phyloP scores from a whole-genome alignment of 2,329 filamentous ascomycete genomes.

The Coniochaeta sp. region DNA sequence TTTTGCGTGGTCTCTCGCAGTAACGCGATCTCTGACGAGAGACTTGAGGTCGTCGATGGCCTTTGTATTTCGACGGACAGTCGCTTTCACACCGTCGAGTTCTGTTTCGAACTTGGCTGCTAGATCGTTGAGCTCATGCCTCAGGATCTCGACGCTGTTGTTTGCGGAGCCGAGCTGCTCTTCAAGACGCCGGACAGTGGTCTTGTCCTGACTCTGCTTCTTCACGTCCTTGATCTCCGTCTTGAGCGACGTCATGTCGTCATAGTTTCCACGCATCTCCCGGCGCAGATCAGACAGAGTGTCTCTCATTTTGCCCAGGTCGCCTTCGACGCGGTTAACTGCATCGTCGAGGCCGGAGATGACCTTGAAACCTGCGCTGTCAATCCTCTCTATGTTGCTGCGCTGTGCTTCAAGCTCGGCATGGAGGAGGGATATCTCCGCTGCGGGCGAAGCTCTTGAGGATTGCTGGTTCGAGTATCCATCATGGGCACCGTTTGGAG shows the following conservation, averaged over 20 bases:
- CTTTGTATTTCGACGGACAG: constrained; percentile 17
- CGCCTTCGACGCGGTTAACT: constrained; percentile 25
- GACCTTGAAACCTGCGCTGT: constrained; percentile 27
- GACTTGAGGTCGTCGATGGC: constrained; percentile 15
- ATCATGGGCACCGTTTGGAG: background rate
- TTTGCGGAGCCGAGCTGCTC: constrained; percentile 16
- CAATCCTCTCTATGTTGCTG: constrained; percentile 28
- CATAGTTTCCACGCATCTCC: constrained; percentile 13
- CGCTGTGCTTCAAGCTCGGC: constrained; percentile 24
- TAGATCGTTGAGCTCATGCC: constrained; percentile 12
- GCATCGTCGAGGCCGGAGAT: constrained; percentile 27
- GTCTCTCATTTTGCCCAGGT: constrained; percentile 24
- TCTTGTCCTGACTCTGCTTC: constrained; percentile 7
- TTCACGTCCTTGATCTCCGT: constrained; percentile 15
- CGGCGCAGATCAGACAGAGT: constrained; percentile 18
- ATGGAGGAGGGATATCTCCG: constrained; percentile 19
- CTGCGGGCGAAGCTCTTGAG: constrained; percentile 5
- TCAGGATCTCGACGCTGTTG: constrained; percentile 13
- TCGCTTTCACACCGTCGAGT: constrained; percentile 13
- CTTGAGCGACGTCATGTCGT: constrained; percentile 21
- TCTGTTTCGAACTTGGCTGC: constrained; percentile 14
- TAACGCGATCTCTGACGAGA: constrained; percentile 10
- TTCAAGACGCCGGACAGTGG: constrained; percentile 13
- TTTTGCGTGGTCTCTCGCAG: constrained; percentile 18
- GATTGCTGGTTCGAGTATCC: too few relatives aligned